Base-by-base conservation (phyloP, 371 early-diverging fungal genomes). In the Mortierella sp. region DNA sequence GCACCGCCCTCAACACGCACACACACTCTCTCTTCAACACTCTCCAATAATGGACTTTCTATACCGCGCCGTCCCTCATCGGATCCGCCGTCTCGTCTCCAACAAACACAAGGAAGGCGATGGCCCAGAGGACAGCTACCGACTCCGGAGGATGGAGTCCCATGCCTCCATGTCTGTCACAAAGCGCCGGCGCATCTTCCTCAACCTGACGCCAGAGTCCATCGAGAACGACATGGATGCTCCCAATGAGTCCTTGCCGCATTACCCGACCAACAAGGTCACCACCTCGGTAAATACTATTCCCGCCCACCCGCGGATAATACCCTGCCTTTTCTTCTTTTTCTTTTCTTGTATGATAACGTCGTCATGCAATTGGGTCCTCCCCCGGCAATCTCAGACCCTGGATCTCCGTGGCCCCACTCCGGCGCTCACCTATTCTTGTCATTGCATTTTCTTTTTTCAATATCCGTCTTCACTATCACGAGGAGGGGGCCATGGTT, bases 281-380 rank as follows among this genome's bases (percentile, higher is more conserved):
- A 86, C 82, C 43, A 86, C 86, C 72, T 86, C 86, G 86, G 86
- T 86, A 86, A 86, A 81, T 78, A 77, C 76, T 77, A 80, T 78
- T 74, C 26, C 83, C 76, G 75, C 59, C 71, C 16, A 53, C 14
- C 67, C 67, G 67, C 67, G 67, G 40, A 64, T 26, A 64, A 64
- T 46, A 16, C 61, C 43, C 64, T 59, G 3, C 31, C 9, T 48
- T 73, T 40, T n/a, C 1, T 14, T 34, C 13, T 72, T 16, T 72
- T 5, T 72, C 69, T 16, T 46, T 44, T 26, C 3, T 24, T 11
- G 16, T 43, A 6, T 44, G 71, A 43, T 50, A 28, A 43, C 9
- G 28, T 71, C 31, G 21, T 71, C 31, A 16, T 70, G 31, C 37
- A 19, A 70, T 70, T 31, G 46, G 48, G 71, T 44, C 16, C 48